A percentile compares a stretch with the other conserved stretches of the same genome.
These are phyloP conservation scores for Chloranthus sessilifolius DNA, from an alignment of 164 flowering plant genomes.

Conservation along the genomic window DNA sequence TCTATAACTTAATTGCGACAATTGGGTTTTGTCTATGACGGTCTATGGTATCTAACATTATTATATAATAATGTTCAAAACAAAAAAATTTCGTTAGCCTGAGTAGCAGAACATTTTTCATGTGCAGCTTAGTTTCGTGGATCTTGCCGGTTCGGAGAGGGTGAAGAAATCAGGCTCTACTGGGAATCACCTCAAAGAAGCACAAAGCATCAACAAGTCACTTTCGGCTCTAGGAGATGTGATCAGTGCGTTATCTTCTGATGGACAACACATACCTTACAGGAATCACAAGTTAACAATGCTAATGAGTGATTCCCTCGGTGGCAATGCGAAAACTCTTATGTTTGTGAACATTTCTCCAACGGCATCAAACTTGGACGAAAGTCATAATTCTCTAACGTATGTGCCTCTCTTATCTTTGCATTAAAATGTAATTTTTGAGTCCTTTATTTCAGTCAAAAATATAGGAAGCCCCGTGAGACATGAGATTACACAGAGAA, in stretches of 20 bases:
- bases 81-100: too few species aligned
- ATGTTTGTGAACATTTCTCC: slow-evolving; percentile 98
- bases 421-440: too few species aligned
- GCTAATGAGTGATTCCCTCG: slow-evolving; percentile 99
- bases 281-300: slow-evolving; percentile 94
- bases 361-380: slow-evolving; percentile 91
- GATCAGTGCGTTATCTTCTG: slow-evolving; percentile 85
- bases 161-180: slow-evolving; percentile 93
- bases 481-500: too few species aligned
- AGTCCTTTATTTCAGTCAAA: too few species aligned
- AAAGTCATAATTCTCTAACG: slow-evolving; percentile 83
- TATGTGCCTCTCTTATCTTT: slow-evolving; percentile 29
- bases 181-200: slow-evolving; percentile 93
- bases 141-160: slow-evolving; percentile 99
- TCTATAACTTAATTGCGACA: too few species aligned
- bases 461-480: too few species aligned
- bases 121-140: slow-evolving; percentile 96
- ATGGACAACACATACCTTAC: slow-evolving; percentile 85
- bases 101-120: too few species aligned
- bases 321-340: slow-evolving; percentile 97
- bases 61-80: too few species aligned
- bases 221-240: slow-evolving; percentile 99
- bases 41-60: too few species aligned
- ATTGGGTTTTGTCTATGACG: too few species aligned
- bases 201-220: slow-evolving; percentile 97